A percentile compares a stretch with the other conserved stretches of the same genome.
phyloP scores from a whole-genome alignment of 2,329 filamentous ascomycete genomes.

The Penicillium fuscoglaucum region DNA sequence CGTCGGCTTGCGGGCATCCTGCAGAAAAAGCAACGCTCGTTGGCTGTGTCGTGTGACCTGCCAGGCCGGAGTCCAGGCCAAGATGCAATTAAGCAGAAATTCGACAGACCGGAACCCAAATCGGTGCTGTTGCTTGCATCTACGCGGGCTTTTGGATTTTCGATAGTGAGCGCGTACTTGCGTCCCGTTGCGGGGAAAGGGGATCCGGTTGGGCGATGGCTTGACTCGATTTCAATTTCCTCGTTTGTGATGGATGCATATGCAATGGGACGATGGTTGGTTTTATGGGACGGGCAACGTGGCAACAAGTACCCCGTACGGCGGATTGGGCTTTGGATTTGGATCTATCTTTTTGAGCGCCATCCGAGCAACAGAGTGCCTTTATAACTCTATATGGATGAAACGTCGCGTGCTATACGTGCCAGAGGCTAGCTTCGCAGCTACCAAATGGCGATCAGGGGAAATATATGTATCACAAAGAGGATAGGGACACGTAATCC shows the following conservation, averaged over 20 bases:
- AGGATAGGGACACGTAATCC: not conserved
- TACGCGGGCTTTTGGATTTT: not conserved
- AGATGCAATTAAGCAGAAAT: constrained; percentile 1
- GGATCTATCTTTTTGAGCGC: not conserved
- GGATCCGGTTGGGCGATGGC: not conserved
- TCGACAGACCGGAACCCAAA: not conserved
- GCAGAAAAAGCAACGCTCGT: constrained; percentile 2
- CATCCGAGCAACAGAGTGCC: not conserved
- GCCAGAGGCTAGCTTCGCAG: not conserved
- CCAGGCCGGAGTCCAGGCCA: not conserved
- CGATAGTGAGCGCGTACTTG: not conserved
- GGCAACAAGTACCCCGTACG: not conserved
- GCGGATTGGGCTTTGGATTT: not conserved
- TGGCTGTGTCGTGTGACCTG: constrained; percentile 4
- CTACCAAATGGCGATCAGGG: not conserved
- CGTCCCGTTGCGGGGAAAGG: not conserved
- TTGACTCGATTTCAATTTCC: not conserved
- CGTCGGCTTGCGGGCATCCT: not conserved
- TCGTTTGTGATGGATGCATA: not conserved
- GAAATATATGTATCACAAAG: not conserved
- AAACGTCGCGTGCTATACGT: not conserved
- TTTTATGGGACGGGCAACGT: constrained; percentile 1
- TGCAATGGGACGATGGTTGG: not conserved
- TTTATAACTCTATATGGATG: not conserved
- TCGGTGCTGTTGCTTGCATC: not conserved